Evolutionary conservation across 805 yeast species (phyloP).

Genomic region (Hanseniaspora valbyensis): DNA sequence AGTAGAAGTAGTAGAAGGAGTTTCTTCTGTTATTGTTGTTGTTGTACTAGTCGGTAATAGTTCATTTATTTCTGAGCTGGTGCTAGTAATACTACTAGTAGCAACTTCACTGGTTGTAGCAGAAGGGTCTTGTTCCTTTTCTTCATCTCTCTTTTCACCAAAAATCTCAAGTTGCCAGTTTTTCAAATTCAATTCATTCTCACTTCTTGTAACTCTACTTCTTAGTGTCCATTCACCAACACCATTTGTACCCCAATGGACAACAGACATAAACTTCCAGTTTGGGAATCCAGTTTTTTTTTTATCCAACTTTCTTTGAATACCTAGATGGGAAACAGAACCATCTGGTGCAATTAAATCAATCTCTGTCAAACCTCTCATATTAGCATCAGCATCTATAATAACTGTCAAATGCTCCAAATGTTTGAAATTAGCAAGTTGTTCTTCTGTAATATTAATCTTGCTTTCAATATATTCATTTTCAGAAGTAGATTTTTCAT

Average conservation of each 20-base stretch:
- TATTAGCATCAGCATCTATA: conserved; percentile 52
- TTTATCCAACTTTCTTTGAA: conserved; percentile 49
- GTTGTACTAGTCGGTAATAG: not conserved
- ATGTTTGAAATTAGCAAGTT: conserved; percentile 42
- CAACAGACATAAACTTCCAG: conserved; percentile 96
- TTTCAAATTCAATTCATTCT: conserved; percentile 35
- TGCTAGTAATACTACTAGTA: too few relatives aligned
- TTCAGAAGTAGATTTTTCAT: conserved; percentile 19
- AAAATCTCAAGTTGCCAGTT: conserved; percentile 71
- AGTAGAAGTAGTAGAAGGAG: not conserved
- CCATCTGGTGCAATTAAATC: conserved; percentile 67
- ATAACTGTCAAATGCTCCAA: conserved; percentile 81
- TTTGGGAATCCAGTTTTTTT: conserved; percentile 49
- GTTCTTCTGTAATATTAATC: conserved; percentile 38
- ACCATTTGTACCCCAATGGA: conserved; percentile 96
- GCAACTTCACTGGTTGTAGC: too few relatives aligned
- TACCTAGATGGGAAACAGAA: conserved; percentile 60
- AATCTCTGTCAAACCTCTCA: conserved; percentile 61
- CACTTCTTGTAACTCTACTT: conserved; percentile 39
- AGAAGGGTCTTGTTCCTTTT: too few relatives aligned
- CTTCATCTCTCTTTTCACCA: conserved; percentile 48
- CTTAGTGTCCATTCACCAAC: conserved; percentile 72
- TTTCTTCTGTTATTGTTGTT: not conserved
- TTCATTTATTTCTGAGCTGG: too few relatives aligned
- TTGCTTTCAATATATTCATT: conserved; percentile 29